These are phyloP conservation scores for Botryobasidium botryosum DNA, from an alignment of 768 basidiomycete species.

Conservation along the genomic window DNA sequence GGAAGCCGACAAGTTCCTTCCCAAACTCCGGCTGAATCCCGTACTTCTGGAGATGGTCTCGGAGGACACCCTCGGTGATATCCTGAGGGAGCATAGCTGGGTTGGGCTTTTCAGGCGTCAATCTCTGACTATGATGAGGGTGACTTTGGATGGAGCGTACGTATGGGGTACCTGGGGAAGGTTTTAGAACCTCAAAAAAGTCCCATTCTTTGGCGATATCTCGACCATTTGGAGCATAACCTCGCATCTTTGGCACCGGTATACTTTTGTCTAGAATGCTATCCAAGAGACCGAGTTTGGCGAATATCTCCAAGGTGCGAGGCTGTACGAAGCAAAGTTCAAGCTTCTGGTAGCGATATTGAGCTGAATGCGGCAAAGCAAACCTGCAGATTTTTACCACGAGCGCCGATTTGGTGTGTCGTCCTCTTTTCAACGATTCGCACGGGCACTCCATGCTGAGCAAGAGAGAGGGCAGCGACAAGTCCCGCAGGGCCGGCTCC, in stretches of 20 bases:
- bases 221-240: neutral
- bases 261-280: too few relatives aligned
- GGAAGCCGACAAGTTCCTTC: neutral
- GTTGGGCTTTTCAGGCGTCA: neutral
- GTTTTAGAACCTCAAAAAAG: neutral
- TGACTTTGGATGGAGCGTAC: neutral
- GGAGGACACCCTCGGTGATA: neutral
- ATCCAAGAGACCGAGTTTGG: neutral
- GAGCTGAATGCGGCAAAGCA: neutral
- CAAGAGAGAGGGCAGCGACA: neutral
- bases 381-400: slow-evolving; percentile 27
- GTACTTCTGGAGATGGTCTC: neutral
- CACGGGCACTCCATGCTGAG: neutral
- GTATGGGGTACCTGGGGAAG: neutral
- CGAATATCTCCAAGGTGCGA: neutral
- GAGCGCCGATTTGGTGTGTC: slow-evolving; percentile 22
- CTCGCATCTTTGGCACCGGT: too few relatives aligned
- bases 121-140: neutral
- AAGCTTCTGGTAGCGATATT: neutral
- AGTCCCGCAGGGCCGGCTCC: neutral
- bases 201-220: neutral
- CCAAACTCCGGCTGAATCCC: neutral
- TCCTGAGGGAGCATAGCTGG: neutral
- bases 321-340: too few relatives aligned
- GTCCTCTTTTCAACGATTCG: slow-evolving; percentile 1